Evolutionary conservation across 73 alveolate species (phyloP), one percentile per base, ranked within the genome.

Genomic region (Diophrys appendiculata): DNA sequence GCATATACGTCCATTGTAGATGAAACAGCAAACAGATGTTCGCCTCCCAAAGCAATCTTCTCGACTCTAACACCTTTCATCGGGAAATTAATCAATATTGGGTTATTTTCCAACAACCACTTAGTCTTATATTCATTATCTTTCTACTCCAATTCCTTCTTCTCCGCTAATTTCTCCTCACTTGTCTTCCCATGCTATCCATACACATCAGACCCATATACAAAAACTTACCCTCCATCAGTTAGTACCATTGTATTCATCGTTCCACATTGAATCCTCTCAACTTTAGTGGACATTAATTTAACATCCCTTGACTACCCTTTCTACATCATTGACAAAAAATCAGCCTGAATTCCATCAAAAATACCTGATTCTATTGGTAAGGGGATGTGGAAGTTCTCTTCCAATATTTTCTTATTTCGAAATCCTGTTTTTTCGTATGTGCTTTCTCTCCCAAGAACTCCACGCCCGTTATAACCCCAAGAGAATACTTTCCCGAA

Each of bases 31-130:
- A 84, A 29, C 2, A 78, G 29, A 69, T 84, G 92, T 65, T 84
- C 88, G 27, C 92, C 81, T 53, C 92, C 92, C 35, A 84, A 77
- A 0, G 86, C 92, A 53, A 84, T 77, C 25, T 68, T 35, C 13
- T 30, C 43, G 0, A 69, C 67, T 32, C 73, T 82, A 18, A 43
- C 60, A 11, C 60, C 60, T 43, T 43, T 43, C 5, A 43, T 5
- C 18, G 60, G 60, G 18, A 43, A 43, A 5, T 43, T 18, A 43
- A 43, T 43, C 60, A 43, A 43, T 5, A 43, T 43, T 43, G 60
- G 60, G 18, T 43, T 43, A 43, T 43, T 43, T 18, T 43, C 60
- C 18, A 43, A 67, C 29, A 3, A 23, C 2, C 23, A 23, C 31
- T 67, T 67, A 3, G 29, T 25, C 24, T 54, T 2, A 8, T 67